phyloP scores from a whole-genome alignment of 306 rosid genomes.

The Fragaria iinumae region DNA sequence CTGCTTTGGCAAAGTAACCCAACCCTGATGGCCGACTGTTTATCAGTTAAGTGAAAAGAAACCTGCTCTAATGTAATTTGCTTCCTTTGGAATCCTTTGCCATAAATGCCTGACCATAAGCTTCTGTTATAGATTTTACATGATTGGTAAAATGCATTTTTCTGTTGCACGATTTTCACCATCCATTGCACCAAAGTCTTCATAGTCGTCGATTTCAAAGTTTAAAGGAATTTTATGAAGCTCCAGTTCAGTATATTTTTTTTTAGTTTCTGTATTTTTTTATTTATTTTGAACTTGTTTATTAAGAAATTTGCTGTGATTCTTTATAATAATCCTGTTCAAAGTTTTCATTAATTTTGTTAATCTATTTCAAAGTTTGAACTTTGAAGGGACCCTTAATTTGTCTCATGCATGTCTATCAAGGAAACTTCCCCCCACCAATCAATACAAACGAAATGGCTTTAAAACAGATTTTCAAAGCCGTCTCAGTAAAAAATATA shows the following conservation, averaged over 20 bases:
- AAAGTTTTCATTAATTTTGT: too few species aligned
- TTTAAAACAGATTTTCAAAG: too few species aligned
- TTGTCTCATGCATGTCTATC: too few species aligned
- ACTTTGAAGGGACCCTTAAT: too few species aligned
- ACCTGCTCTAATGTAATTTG: neutral
- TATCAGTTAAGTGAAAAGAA: neutral
- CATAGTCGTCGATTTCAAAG: neutral
- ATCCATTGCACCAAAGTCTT: neutral
- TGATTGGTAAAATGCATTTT: neutral
- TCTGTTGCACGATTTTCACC: neutral
- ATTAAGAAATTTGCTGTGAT: too few species aligned
- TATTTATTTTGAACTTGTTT: too few species aligned
- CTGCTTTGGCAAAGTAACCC: neutral
- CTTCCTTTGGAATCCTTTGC: neutral
- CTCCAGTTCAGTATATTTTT: neutral
- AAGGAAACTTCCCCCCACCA: too few species aligned
- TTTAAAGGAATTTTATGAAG: neutral
- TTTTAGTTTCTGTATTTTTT: too few species aligned
- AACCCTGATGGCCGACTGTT: neutral
- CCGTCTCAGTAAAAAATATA: too few species aligned
- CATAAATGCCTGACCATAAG: neutral
- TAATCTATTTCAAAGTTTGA: too few species aligned
- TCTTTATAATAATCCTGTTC: too few species aligned
- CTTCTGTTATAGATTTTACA: neutral
- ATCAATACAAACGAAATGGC: too few species aligned